Percentiles rank a stretch among this genome's conserved stretches.
Conservation (phyloP, 352 stramenopile genomes). For the Globisporangium nodosum region DNA sequence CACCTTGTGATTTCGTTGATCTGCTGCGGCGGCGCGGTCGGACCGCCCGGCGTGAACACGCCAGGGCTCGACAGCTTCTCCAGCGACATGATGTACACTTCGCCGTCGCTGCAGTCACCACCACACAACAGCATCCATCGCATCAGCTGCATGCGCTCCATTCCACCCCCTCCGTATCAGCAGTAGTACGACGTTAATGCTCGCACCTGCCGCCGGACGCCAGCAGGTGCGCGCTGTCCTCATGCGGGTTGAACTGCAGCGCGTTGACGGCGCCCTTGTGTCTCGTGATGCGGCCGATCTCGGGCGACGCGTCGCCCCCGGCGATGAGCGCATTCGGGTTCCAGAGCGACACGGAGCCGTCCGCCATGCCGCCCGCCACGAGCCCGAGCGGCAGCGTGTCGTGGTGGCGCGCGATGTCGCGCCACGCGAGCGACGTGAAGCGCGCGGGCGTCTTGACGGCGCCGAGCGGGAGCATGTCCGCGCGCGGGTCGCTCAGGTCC, state of each 20-base stretch:
- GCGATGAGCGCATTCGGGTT: constrained; percentile 90
- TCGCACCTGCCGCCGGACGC: constrained; percentile 84
- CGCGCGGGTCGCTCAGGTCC: constrained; percentile 74
- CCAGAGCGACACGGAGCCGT: constrained; percentile 96
- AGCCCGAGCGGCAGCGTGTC: constrained; percentile 85
- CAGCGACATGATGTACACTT: constrained; percentile 95
- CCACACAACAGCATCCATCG: neutral
- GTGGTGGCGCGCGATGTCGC: constrained; percentile 73
- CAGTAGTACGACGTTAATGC: neutral
- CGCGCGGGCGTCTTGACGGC: constrained; percentile 88
- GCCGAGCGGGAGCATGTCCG: constrained; percentile 72
- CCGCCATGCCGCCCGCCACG: constrained; percentile 95
- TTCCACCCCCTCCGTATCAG: neutral
- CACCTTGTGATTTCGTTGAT: constrained; percentile 82
- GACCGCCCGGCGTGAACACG: constrained; percentile 86
- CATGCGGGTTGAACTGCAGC: constrained; percentile 95
- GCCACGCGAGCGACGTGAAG: constrained; percentile 94
- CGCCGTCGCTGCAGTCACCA: constrained; percentile 59
- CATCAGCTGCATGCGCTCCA: neutral
- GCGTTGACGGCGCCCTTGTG: constrained; percentile 91
- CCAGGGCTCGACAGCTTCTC: constrained; percentile 87
- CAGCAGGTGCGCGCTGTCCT: constrained; percentile 89
- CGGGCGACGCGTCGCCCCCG: constrained; percentile 31
- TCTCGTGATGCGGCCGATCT: constrained; percentile 74
- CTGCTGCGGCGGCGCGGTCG: constrained; percentile 50